A percentile compares a stretch with the other conserved stretches of the same genome.
phyloP scores from a whole-genome alignment of 1,284 basidiomycete species.

The Ustilago vetiveriae region DNA sequence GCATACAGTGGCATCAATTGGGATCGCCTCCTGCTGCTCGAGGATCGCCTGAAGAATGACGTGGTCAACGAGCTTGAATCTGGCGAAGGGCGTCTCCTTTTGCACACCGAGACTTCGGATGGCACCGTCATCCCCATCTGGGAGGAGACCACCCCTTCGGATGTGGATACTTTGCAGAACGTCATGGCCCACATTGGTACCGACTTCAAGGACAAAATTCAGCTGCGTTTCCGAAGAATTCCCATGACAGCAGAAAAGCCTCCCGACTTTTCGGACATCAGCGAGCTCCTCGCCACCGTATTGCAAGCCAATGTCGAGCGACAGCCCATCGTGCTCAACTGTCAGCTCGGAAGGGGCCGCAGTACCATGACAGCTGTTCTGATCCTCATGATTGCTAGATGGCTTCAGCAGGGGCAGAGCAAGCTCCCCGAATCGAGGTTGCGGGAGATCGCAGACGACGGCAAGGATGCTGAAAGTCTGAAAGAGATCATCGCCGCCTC shows the following conservation, averaged over 20 bases:
- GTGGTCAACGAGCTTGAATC: constrained; percentile 82
- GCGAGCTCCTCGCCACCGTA: constrained; percentile 80
- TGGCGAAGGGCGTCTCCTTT: constrained; percentile 85
- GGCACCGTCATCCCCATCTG: constrained; percentile 92
- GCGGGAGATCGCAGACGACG: constrained; percentile 22
- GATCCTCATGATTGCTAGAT: constrained; percentile 84
- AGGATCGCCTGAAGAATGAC: constrained; percentile 90
- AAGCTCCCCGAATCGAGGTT: constrained; percentile 63
- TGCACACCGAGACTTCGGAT: constrained; percentile 89
- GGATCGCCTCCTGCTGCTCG: constrained; percentile 68
- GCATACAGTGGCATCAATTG: constrained; percentile 65
- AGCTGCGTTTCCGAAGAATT: constrained; percentile 82
- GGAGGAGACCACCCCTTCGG: constrained; percentile 84
- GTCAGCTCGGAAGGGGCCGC: constrained; percentile 93
- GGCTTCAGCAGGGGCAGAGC: constrained; percentile 71
- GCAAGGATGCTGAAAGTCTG: background rate
- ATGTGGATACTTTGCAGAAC: constrained; percentile 87
- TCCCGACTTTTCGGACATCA: constrained; percentile 66
- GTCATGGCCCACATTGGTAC: constrained; percentile 74
- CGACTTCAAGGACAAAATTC: constrained; percentile 68
- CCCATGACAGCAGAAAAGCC: constrained; percentile 82
- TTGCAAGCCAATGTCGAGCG: constrained; percentile 78
- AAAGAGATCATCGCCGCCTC: background rate
- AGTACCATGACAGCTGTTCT: constrained; percentile 90
- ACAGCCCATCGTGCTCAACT: constrained; percentile 88